A percentile compares a stretch with the other conserved stretches of the same genome.
These are phyloP conservation scores for Microsporum audouinii DNA, from an alignment of 2,329 filamentous ascomycete species.

Conservation along the genomic window DNA sequence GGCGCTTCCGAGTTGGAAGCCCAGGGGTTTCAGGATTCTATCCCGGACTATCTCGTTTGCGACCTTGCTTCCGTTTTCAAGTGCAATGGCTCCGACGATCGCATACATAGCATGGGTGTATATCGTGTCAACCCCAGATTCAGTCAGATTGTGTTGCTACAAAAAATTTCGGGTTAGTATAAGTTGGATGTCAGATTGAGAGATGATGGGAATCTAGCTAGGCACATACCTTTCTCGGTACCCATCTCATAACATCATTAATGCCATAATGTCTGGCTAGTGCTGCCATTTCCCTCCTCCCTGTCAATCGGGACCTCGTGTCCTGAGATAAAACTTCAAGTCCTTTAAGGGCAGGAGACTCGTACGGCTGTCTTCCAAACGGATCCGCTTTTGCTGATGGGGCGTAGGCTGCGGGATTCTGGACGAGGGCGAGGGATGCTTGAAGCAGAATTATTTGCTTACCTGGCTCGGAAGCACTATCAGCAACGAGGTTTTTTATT, in stretches of 20 bases:
- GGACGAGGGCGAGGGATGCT: slow-evolving; percentile 50
- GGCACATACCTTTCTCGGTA: slow-evolving; percentile 61
- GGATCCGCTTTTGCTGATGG: slow-evolving; percentile 34
- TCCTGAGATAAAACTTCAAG: slow-evolving; percentile 57
- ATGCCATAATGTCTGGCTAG: slow-evolving; percentile 63
- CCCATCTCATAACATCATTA: slow-evolving; percentile 71
- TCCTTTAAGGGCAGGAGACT: slow-evolving; percentile 58
- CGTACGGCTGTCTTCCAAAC: slow-evolving; percentile 53
- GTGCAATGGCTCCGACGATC: slow-evolving; percentile 75
- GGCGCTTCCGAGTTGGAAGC: slow-evolving; percentile 25
- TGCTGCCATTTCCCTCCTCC: slow-evolving; percentile 53
- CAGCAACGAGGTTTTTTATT: background rate
- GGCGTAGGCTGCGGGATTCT: slow-evolving; percentile 29
- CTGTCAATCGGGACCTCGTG: slow-evolving; percentile 51
- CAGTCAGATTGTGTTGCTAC: slow-evolving; percentile 54
- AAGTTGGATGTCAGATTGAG: background rate
- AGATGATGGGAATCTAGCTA: background rate
- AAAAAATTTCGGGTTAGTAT: background rate
- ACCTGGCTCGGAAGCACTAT: slow-evolving; percentile 32
- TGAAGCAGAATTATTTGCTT: slow-evolving; percentile 55
- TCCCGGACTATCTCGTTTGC: slow-evolving; percentile 66
- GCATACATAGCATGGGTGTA: slow-evolving; percentile 69
- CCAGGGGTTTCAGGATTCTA: slow-evolving; percentile 52
- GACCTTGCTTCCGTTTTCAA: slow-evolving; percentile 71
- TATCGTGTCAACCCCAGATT: slow-evolving; percentile 64